Percentiles rank a stretch among this genome's conserved stretches.
These are phyloP conservation scores for Penicillium sp. DNA, from an alignment of 2,329 filamentous ascomycete genomes.

Conservation along the genomic window DNA sequence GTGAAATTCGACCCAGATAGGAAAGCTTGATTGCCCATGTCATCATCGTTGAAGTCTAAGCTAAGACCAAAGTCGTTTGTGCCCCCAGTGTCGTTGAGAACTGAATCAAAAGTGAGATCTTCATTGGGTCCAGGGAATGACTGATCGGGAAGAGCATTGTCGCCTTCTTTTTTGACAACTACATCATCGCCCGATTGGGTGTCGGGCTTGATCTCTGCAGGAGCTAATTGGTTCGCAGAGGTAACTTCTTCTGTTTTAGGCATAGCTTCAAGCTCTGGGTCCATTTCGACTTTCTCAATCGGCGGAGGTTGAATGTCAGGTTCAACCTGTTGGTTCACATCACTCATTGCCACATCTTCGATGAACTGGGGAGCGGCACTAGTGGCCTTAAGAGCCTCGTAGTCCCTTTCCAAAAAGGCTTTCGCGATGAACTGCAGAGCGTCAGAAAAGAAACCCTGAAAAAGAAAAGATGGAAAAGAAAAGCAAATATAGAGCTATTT, in stretches of 20 bases:
- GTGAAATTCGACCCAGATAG: conserved; percentile 37
- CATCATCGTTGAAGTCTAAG: conserved; percentile 42
- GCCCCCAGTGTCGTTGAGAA: conserved; percentile 37
- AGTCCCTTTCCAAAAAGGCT: conserved; percentile 44
- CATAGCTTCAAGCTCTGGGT: conserved; percentile 18
- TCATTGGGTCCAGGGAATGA: conserved; percentile 29
- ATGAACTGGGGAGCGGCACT: conserved; percentile 29
- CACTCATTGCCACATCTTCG: conserved; percentile 35
- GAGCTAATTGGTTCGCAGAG: conserved; percentile 12
- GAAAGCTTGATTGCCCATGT: conserved; percentile 40
- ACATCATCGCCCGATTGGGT: conserved; percentile 15
- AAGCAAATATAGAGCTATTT: background rate
- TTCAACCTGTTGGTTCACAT: conserved; percentile 20
- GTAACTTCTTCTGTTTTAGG: conserved; percentile 17
- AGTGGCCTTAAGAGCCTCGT: conserved; percentile 37
- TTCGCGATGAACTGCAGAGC: conserved; percentile 43
- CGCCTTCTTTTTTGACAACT: conserved; percentile 27
- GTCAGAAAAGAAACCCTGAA: conserved; percentile 7
- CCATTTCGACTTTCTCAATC: conserved; percentile 20
- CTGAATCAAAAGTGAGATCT: conserved; percentile 45
- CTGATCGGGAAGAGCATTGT: conserved; percentile 23
- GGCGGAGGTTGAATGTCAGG: conserved; percentile 17
- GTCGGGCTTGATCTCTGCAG: conserved; percentile 13
- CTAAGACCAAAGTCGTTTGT: conserved; percentile 41
- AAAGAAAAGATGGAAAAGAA: background rate